Conservation (phyloP, 139 green algal species). For the Haematococcus lacustris region DNA sequence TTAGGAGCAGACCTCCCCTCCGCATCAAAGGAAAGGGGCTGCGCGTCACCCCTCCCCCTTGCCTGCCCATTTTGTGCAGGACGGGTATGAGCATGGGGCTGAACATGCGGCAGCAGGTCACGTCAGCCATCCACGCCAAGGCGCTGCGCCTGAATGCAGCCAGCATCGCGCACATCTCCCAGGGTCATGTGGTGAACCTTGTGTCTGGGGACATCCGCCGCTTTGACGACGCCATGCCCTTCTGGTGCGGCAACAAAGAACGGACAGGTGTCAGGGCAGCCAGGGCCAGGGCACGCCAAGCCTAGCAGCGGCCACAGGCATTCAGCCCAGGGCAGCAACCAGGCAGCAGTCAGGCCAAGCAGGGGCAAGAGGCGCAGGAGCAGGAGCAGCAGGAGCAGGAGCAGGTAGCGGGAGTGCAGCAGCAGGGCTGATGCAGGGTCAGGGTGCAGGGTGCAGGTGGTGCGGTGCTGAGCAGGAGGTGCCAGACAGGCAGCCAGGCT, state of each 20-base stretch:
- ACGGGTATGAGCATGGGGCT: constrained; percentile 64
- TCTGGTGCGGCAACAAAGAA: constrained; percentile 46
- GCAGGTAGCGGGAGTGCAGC: too few relatives aligned
- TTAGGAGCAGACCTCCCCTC: neutral
- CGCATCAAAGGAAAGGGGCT: neutral
- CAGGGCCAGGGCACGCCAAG: too few relatives aligned
- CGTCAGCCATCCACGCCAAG: constrained; percentile 45
- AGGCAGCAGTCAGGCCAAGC: too few relatives aligned
- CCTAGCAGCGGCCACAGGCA: too few relatives aligned
- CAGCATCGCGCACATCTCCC: constrained; percentile 35
- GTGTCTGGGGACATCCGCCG: constrained; percentile 48
- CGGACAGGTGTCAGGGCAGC: too few relatives aligned
- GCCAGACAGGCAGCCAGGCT: too few relatives aligned
- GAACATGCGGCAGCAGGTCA: constrained; percentile 45
- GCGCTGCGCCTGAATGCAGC: constrained; percentile 64
- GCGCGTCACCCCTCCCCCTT: neutral
- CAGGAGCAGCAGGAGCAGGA: too few relatives aligned
- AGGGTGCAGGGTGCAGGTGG: too few relatives aligned
- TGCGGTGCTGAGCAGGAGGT: too few relatives aligned
- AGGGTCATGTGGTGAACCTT: constrained; percentile 50
- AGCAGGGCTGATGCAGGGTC: too few relatives aligned
- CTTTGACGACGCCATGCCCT: constrained; percentile 65
- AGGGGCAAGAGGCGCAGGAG: too few relatives aligned
- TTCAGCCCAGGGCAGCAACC: too few relatives aligned
- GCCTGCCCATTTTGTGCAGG: constrained; percentile 26